Percentiles rank a stretch among this genome's conserved stretches.
phyloP scores from a whole-genome alignment of 2,329 filamentous ascomycete species.

The Diaporthe batatas region DNA sequence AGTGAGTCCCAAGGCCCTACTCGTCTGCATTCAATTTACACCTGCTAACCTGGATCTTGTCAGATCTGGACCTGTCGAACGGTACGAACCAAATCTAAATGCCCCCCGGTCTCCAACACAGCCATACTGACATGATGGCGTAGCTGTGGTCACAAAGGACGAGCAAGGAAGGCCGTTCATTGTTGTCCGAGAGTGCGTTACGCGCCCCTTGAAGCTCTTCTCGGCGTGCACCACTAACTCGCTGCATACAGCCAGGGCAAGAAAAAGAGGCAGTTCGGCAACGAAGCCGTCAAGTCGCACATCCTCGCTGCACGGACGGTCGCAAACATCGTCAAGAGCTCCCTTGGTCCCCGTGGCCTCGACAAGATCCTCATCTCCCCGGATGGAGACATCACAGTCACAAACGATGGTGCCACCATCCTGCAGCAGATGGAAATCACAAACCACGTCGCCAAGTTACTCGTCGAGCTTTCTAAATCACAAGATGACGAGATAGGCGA shows the following conservation, averaged over 20 bases:
- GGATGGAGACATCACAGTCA: slow-evolving; percentile 98
- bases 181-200: slow-evolving; percentile 91
- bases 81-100: slow-evolving; percentile 66
- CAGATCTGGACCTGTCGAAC: slow-evolving; percentile 87
- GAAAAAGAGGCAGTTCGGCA: slow-evolving; percentile 97
- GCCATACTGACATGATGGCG: slow-evolving; percentile 43
- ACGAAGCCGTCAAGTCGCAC: slow-evolving; percentile 97
- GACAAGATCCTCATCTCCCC: slow-evolving; percentile 99
- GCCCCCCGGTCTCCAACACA: slow-evolving; percentile 36
- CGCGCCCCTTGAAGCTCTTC: slow-evolving; percentile 21
- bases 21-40: slow-evolving; percentile 37
- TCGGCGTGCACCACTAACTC: slow-evolving; percentile 31
- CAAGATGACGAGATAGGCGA: slow-evolving; percentile 99
- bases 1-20: slow-evolving; percentile 58
- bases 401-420: slow-evolving; percentile 98
- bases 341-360: slow-evolving; percentile 92
- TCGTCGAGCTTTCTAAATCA: slow-evolving; percentile 97
- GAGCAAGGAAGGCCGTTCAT: slow-evolving; percentile 98
- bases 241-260: slow-evolving; percentile 81
- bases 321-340: slow-evolving; percentile 97
- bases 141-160: slow-evolving; percentile 88
- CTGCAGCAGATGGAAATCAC: slow-evolving; percentile 98
- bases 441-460: slow-evolving; percentile 96
- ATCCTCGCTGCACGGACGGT: slow-evolving; percentile 97
- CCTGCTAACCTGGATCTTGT: slow-evolving; percentile 17